Evolutionary conservation across 2,329 filamentous ascomycete species (phyloP), one percentile per base, ranked within the genome.

Genomic region (Fusarium mexicanum): DNA sequence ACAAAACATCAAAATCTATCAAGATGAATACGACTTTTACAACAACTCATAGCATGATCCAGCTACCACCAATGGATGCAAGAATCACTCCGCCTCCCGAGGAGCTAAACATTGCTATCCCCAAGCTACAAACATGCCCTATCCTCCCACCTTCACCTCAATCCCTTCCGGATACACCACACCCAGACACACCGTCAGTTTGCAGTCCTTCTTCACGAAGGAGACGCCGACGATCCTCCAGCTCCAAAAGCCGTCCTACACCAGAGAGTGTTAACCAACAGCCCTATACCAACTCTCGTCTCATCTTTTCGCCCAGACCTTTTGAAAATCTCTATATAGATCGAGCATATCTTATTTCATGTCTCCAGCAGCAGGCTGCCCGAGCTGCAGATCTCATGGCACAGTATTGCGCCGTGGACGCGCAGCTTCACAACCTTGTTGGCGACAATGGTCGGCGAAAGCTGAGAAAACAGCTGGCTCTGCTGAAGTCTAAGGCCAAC

Each of bases 251-350:
- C 20, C 61, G 55, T 6, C 37, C 67, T n/a, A 61, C 61, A 14
- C 51, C 37, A 31, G 29, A 59, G 35, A 50, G 71, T 22, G 38
- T 61, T 24, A 68, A 53, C 4, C 66, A 70, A 8, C 50, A 62
- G 16, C n/a, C 66, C 9, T 48, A 62, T 29, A 12, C 20, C 57
- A 70, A 67, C 24, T 57, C 61, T 17, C 75, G 67, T 33, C 63
- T 72, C 22, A 73, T 81, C 64, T 78, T 85, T 50, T 78, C 81
- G 7, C 83, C 83, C 5, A 82, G 85, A 4, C 77, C 84, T 0
- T 82, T 86, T 55, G 81, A 84, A 24, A 83, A 84, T 10, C 80
- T 89, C 8, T 82, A 84, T 61, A 78, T 79, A 8, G 88, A 91
- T 73, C 81, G 83, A 18, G 78, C 83, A 12, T 88, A 89, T 66